Evolutionary conservation across 148 eudicot species (phyloP).

Genomic region (Chenopodium suecicum): DNA sequence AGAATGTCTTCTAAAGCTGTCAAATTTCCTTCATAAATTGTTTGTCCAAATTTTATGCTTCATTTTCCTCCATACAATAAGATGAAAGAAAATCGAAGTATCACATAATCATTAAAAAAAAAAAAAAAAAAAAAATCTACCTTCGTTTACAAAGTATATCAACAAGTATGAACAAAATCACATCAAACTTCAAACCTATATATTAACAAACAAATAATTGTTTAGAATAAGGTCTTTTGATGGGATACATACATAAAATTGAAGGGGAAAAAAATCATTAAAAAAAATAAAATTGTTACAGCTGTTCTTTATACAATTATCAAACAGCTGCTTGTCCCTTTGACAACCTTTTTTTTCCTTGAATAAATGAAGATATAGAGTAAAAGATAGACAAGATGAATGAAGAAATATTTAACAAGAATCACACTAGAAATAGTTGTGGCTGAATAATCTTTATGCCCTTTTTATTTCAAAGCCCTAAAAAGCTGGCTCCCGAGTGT

Average conservation of each 20-base stretch:
- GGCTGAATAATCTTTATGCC: slow-evolving; percentile 9
- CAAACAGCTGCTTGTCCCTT: slow-evolving; percentile 60
- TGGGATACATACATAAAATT: slow-evolving; percentile 21
- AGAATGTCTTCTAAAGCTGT: no score
- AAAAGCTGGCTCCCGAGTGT: slow-evolving; percentile 98
- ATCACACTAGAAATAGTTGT: slow-evolving; percentile 35
- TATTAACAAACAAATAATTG: slow-evolving; percentile 42
- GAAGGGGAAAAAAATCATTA: not conserved
- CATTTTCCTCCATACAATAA: no score
- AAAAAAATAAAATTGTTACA: slow-evolving; percentile 45
- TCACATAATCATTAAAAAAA: no score
- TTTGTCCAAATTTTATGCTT: no score
- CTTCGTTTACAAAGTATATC: no score
- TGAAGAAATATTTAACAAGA: slow-evolving; percentile 34
- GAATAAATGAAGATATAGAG: slow-evolving; percentile 22
- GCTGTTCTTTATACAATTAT: slow-evolving; percentile 83
- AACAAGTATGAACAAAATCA: no score
- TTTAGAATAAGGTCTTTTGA: slow-evolving; percentile 27
- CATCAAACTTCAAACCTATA: slow-evolving; percentile 16
- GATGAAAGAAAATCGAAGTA: no score
- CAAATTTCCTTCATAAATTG: no score
- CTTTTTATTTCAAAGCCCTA: slow-evolving; percentile 53
- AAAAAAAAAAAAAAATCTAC: no score
- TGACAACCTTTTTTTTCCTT: slow-evolving; percentile 16
- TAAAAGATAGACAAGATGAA: slow-evolving; percentile 23